Percentiles rank a stretch among this genome's conserved stretches.
These are phyloP conservation scores for Somion occarium DNA, from an alignment of 1,284 basidiomycete genomes.

Conservation along the genomic window DNA sequence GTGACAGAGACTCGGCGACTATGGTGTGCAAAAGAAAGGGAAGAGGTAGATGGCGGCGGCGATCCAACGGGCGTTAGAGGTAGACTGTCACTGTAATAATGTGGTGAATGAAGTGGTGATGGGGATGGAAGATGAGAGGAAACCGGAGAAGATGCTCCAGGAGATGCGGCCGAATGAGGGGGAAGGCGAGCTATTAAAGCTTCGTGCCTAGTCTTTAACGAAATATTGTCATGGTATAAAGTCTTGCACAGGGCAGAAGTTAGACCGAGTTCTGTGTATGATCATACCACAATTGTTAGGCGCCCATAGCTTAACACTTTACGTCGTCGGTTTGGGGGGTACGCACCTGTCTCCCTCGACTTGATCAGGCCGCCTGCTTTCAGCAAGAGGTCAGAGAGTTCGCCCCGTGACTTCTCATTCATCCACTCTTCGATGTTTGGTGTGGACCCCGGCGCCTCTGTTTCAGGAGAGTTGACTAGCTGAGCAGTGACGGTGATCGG, in stretches of 20 bases:
- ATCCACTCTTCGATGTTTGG: conserved; percentile 40
- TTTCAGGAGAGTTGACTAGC: conserved; percentile 16
- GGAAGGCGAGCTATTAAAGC: conserved; percentile 61
- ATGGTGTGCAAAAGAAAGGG: conserved; percentile 31
- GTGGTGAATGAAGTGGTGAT: conserved; percentile 18
- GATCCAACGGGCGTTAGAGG: conserved; percentile 28
- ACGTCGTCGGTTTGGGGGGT: conserved; percentile 5
- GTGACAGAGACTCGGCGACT: conserved; percentile 59
- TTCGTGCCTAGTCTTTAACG: conserved; percentile 65
- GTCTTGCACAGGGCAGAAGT: conserved; percentile 66
- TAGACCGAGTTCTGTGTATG: conserved; percentile 53
- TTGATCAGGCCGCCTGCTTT: conserved; percentile 72
- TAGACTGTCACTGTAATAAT: conserved; percentile 28
- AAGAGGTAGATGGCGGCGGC: conserved; percentile 18
- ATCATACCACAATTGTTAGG: not conserved
- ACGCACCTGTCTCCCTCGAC: conserved; percentile 69
- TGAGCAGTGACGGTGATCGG: conserved; percentile 32
- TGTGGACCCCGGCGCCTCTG: conserved; percentile 12
- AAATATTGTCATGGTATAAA: conserved; percentile 63
- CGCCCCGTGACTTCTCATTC: conserved; percentile 63
- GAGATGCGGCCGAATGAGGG: conserved; percentile 22
- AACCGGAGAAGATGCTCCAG: conserved; percentile 13
- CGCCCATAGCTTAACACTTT: conserved; percentile 14
- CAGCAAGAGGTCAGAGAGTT: conserved; percentile 60
- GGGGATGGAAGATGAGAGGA: conserved; percentile 4